Percentiles rank a stretch among this genome's conserved stretches.
Conservation (phyloP, 2,329 filamentous ascomycete species). For the Zymoseptoria brevis region DNA sequence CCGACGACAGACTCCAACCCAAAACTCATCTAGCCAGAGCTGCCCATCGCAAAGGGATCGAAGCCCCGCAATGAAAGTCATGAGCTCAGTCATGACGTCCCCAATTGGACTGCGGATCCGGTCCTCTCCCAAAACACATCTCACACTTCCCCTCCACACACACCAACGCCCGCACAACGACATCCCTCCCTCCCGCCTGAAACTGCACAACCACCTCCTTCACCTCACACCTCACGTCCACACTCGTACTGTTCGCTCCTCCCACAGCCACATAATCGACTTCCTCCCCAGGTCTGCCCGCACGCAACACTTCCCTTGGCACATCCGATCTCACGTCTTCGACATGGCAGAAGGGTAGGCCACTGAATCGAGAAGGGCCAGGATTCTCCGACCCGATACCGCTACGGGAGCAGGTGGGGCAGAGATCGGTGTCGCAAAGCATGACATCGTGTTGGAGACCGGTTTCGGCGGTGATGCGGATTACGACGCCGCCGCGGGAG, state of each 20-base stretch:
- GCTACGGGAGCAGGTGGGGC: background rate
- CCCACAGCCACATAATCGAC: background rate
- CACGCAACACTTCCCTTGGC: background rate
- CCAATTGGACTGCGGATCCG: background rate
- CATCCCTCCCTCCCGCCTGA: background rate
- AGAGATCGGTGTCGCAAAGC: background rate
- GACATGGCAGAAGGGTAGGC: background rate
- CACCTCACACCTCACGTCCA: constrained; percentile 6
- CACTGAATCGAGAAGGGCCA: background rate
- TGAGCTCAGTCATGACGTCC: background rate
- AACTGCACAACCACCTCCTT: constrained; percentile 1
- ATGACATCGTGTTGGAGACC: background rate
- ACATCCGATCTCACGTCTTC: background rate
- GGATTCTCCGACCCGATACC: background rate
- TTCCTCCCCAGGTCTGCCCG: constrained; percentile 1
- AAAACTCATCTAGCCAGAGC: no score
- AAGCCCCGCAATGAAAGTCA: no score
- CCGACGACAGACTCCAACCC: no score
- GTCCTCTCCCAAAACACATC: background rate
- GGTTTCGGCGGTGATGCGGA: background rate
- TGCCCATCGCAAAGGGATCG: no score
- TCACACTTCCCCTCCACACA: background rate
- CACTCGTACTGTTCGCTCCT: background rate
- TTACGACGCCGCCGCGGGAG: background rate
- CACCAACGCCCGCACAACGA: background rate